Evolutionary conservation across 1,139 yeast genomes (phyloP).

Genomic region (Suhomyces choctaworum): DNA sequence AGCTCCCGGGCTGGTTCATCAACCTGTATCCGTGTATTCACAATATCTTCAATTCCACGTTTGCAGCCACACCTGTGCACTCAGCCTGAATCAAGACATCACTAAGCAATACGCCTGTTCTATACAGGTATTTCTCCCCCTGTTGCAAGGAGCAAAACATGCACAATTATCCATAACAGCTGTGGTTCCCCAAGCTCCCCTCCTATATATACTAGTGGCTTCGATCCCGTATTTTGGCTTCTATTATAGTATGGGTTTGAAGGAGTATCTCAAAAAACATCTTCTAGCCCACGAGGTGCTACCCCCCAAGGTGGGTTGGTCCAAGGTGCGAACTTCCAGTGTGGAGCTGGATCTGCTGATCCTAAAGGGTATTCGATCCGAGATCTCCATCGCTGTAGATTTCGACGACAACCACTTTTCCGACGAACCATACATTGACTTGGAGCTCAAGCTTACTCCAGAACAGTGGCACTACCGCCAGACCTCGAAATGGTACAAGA

Average conservation of each 20-base stretch:
- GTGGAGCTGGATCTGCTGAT: neutral
- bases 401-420: neutral
- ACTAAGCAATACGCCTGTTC: neutral
- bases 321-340: neutral
- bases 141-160: neutral
- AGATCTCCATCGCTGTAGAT: neutral
- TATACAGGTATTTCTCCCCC: neutral
- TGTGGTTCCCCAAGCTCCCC: too few relatives aligned
- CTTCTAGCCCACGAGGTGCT: constrained; percentile 1
- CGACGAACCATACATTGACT: constrained; percentile 11
- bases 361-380: neutral
- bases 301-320: constrained; percentile 2
- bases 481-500: constrained; percentile 25
- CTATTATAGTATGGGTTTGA: neutral
- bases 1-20: too few relatives aligned
- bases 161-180: neutral
- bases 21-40: too few relatives aligned
- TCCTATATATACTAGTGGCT: too few relatives aligned
- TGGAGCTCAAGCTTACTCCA: constrained; percentile 26
- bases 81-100: too few relatives aligned
- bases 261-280: neutral
- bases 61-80: neutral
- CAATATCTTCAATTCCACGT: too few relatives aligned
- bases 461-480: constrained; percentile 29
- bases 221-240: too few relatives aligned